Percentiles rank a stretch among this genome's conserved stretches.
These are phyloP conservation scores for Magnaporthiopsis incrustans DNA, from an alignment of 2,329 filamentous ascomycete species.

Conservation along the genomic window DNA sequence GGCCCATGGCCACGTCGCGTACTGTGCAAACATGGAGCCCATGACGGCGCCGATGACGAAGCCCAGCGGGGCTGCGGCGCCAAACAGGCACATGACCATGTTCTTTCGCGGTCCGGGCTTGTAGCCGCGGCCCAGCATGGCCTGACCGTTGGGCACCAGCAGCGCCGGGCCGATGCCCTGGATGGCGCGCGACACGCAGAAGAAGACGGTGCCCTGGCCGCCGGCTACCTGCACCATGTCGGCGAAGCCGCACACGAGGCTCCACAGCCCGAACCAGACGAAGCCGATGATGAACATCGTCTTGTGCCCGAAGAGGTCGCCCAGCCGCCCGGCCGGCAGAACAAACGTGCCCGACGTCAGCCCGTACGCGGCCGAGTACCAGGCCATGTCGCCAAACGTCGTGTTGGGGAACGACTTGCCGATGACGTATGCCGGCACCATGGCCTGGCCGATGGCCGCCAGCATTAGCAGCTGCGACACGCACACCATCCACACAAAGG, in stretches of 20 bases:
- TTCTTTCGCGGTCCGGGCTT: constrained; percentile 48
- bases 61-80: constrained; percentile 37
- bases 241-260: constrained; percentile 37
- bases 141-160: constrained; percentile 54
- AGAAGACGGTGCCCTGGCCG: constrained; percentile 16
- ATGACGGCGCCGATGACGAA: constrained; percentile 33
- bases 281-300: constrained; percentile 45
- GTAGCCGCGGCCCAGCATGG: constrained; percentile 52
- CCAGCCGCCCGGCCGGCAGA: constrained; percentile 46
- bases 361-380: constrained; percentile 50
- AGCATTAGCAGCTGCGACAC: constrained; percentile 37
- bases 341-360: constrained; percentile 50
- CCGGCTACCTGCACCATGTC: constrained; percentile 12
- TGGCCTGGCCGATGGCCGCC: constrained; percentile 35
- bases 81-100: constrained; percentile 48
- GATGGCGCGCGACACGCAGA: constrained; percentile 17
- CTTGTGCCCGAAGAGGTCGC: constrained; percentile 51
- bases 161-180: constrained; percentile 50
- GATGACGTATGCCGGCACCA: constrained; percentile 41
- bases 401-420: constrained; percentile 35
- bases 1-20: constrained; percentile 40
- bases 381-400: constrained; percentile 37
- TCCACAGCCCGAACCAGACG: constrained; percentile 46
- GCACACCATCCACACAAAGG: constrained; percentile 31
- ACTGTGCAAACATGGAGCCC: constrained; percentile 28